phyloP scores from a whole-genome alignment of 2,329 filamentous ascomycete species.

The Annulohypoxylon truncatum region DNA sequence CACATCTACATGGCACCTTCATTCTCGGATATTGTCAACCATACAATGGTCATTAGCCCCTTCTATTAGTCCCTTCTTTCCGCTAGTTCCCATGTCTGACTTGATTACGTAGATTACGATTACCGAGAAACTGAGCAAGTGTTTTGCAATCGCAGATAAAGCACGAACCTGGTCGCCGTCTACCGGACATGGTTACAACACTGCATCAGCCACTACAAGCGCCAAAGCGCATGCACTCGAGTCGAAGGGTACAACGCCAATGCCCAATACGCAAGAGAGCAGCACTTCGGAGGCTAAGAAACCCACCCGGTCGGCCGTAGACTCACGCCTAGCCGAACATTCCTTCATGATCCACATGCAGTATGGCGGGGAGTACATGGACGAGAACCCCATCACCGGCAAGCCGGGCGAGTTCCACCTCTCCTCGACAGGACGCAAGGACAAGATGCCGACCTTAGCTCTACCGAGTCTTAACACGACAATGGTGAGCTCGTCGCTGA shows the following conservation, averaged over 20 bases:
- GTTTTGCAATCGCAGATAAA: constrained; percentile 62
- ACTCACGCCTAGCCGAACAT: constrained; percentile 65
- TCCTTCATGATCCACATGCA: constrained; percentile 68
- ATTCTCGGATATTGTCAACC: constrained; percentile 68
- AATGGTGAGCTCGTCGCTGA: constrained; percentile 42
- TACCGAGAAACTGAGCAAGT: constrained; percentile 65
- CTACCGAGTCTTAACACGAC: constrained; percentile 45
- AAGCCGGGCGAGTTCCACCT: constrained; percentile 74
- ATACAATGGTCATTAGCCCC: constrained; percentile 63
- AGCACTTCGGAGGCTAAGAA: constrained; percentile 50
- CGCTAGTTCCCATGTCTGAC: neutral
- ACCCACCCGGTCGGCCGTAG: constrained; percentile 53
- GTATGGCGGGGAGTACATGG: constrained; percentile 73
- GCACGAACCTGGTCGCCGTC: constrained; percentile 67
- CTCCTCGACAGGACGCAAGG: constrained; percentile 68
- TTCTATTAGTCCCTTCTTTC: neutral
- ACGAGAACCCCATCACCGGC: constrained; percentile 75
- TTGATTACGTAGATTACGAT: constrained; percentile 60
- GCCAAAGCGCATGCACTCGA: constrained; percentile 51
- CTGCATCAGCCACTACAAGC: constrained; percentile 47
- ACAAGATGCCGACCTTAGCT: constrained; percentile 48
- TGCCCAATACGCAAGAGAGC: constrained; percentile 51
- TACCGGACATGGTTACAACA: constrained; percentile 63
- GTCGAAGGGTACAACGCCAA: constrained; percentile 61
- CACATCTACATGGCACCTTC: constrained; percentile 75